These are phyloP conservation scores for Austroboletus niveus DNA, from an alignment of 1,284 basidiomycete genomes.

Conservation along the genomic window DNA sequence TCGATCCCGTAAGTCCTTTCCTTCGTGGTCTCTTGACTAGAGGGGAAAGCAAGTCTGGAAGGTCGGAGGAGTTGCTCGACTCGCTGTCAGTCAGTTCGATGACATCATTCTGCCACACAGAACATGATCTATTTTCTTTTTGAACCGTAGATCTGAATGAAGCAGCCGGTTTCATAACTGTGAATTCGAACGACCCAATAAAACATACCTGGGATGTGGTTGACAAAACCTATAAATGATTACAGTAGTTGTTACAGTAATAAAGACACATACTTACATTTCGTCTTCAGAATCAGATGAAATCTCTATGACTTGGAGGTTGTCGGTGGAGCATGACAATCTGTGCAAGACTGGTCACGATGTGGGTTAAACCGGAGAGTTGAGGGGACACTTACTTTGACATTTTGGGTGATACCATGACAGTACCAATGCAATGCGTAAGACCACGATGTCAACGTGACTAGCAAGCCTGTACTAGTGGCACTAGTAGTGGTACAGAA, in stretches of 20 bases:
- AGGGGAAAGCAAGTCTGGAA: conserved; percentile 28
- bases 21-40: conserved; percentile 17
- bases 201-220: conserved; percentile 11
- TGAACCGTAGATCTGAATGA: background rate
- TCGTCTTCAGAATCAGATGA: conserved; percentile 49
- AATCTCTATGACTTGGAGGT: conserved; percentile 47
- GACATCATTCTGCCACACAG: conserved; percentile 13
- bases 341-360: background rate
- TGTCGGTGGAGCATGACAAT: background rate
- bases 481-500: background rate
- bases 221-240: conserved; percentile 11
- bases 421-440: background rate
- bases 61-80: conserved; percentile 12
- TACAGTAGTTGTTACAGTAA: background rate
- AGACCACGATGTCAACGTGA: too few relatives aligned
- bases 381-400: conserved; percentile 11
- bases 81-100: conserved; percentile 36
- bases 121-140: background rate
- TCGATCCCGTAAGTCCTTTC: conserved; percentile 1
- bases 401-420: conserved; percentile 8
- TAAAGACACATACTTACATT: conserved; percentile 15
- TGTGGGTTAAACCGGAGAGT: background rate
- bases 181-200: background rate
- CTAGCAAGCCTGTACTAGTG: too few relatives aligned
- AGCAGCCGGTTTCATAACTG: background rate